Conservation (phyloP, 768 basidiomycete genomes). For the Russula vinacea region DNA sequence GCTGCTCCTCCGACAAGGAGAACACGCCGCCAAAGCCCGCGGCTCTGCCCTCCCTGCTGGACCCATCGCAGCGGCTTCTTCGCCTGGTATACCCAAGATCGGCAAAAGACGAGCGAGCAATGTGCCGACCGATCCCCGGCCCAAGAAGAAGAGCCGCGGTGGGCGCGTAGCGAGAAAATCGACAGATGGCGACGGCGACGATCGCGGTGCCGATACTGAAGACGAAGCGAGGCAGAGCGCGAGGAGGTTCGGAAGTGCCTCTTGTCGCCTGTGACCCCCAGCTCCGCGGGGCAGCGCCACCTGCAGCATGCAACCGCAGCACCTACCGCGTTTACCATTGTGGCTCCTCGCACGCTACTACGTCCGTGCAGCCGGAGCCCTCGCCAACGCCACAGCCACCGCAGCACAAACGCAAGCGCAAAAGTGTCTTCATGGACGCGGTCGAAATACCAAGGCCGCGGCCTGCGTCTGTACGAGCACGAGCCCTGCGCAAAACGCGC, state of each 20-base stretch:
- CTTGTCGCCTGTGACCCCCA: constrained; percentile 9
- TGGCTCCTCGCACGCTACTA: neutral
- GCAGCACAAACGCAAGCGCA: constrained; percentile 42
- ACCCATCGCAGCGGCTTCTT: constrained; percentile 45
- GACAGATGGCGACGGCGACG: neutral
- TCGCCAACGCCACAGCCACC: constrained; percentile 20
- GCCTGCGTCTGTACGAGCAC: constrained; percentile 28
- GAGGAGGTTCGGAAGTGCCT: constrained; percentile 19
- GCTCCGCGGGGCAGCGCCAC: neutral
- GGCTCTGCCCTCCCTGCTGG: constrained; percentile 41
- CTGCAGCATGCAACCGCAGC: neutral
- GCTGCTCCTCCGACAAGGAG: constrained; percentile 49
- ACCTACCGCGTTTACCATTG: neutral
- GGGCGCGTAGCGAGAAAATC: neutral
- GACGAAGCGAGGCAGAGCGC: constrained; percentile 24
- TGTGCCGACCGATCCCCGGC: constrained; percentile 33
- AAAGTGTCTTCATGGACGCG: constrained; percentile 49
- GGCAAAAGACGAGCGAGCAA: constrained; percentile 48
- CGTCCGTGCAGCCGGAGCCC: neutral
- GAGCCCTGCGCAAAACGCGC: constrained; percentile 31
- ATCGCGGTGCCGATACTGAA: neutral
- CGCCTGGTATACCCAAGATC: constrained; percentile 35
- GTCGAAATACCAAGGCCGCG: constrained; percentile 47
- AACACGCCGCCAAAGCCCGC: constrained; percentile 47
- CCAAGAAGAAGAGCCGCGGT: constrained; percentile 14